A percentile compares a stretch with the other conserved stretches of the same genome.
phyloP scores from a whole-genome alignment of 2,329 filamentous ascomycete genomes.

The Diaporthe caulivora region DNA sequence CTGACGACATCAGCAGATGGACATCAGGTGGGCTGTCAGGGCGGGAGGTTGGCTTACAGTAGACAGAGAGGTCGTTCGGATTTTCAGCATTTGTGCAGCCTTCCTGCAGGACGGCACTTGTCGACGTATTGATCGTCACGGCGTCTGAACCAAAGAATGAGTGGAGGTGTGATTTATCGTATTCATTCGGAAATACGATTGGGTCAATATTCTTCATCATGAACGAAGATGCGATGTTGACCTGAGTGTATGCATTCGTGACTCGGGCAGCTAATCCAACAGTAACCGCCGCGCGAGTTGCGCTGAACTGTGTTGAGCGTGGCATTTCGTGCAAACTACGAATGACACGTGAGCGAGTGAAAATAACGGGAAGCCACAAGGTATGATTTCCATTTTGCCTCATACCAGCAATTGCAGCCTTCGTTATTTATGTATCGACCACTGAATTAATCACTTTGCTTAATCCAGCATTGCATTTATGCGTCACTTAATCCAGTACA shows the following conservation, averaged over 20 bases:
- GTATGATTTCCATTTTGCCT: no score
- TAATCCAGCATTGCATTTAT: neutral
- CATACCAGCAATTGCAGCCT: neutral
- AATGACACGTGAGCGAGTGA: neutral
- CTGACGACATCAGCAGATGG: neutral
- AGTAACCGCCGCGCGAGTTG: neutral
- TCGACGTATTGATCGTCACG: conserved; percentile 48
- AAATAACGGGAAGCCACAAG: neutral
- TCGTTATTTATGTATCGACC: neutral
- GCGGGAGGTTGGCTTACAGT: conserved; percentile 38
- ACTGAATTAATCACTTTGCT: no score
- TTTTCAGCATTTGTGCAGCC: conserved; percentile 47
- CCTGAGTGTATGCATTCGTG: conserved; percentile 44
- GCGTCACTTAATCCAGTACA: neutral
- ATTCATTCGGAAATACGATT: conserved; percentile 49
- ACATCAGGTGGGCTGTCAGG: no score
- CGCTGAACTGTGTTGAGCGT: neutral
- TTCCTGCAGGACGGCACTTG: conserved; percentile 46
- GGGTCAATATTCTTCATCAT: conserved; percentile 52
- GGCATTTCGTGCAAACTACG: neutral
- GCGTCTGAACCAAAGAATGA: conserved; percentile 53
- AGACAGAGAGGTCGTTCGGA: conserved; percentile 47
- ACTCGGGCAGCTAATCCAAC: neutral
- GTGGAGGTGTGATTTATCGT: conserved; percentile 50
- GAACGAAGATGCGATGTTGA: conserved; percentile 43